Evolutionary conservation across 192 early-diverging fungal species (phyloP), one percentile per base, ranked within the genome.

Genomic region (Radiomyces spectabilis): DNA sequence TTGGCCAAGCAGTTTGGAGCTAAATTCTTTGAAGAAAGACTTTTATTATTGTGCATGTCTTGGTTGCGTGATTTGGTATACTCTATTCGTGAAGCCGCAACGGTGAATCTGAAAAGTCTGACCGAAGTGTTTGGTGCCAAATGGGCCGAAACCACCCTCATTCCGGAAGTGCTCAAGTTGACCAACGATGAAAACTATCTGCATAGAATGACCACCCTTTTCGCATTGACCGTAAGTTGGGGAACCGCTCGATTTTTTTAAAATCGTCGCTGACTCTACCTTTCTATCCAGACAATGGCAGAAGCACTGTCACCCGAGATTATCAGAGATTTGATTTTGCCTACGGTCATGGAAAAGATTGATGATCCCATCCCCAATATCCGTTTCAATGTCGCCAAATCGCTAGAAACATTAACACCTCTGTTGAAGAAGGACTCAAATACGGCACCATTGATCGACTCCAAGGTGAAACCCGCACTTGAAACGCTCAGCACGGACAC

Each of bases 41-140:
- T 99, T 6, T 83, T 86, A 18, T 79, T 77, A 47, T 76, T 99
- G 33, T 97, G 95, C 78, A 96, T 99, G 93, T 89, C 92, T 48
- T 99, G 97, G 97, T 79, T 99, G 46, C 89, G 93, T 9, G 97
- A 99, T 66, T 81, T 84, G 21, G 97, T 99, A 8, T 99, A 79
- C 65, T 93, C 94, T 19, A 97, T 99, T 70, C 85, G 97, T 41
- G 97, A 99, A 76, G 95, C 95, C 1, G 97, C 97, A 12, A 95
- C 92, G 1, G 64, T 76, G 27, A 99, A 99, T 74, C 77, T 99
- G 53, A 81, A 87, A 58, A 95, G 93, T 66, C 78, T 99, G 45
- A 93, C 92, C 16, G 94, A 97, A 58, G 94, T 98, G 32, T 99
- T 99, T 87, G 97, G 97, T 61, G 86, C 89, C 35, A 94, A 95